Conservation (phyloP, 177 flowering plant species). For the Telopea speciosissima region DNA sequence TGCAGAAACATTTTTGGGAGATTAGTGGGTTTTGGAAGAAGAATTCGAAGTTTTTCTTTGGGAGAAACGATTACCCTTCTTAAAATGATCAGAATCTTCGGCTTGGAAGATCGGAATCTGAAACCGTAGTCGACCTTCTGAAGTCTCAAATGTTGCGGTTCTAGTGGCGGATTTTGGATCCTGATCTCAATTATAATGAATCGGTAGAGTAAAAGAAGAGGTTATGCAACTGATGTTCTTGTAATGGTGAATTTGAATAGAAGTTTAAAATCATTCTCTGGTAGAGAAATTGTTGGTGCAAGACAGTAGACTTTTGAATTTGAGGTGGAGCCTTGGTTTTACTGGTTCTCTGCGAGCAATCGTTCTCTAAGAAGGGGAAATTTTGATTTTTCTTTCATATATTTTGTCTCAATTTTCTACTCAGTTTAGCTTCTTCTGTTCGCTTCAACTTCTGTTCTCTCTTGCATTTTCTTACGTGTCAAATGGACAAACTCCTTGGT, state of each 20-base stretch:
- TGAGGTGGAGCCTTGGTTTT: neutral
- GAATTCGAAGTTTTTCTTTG: no score
- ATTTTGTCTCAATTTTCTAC: neutral
- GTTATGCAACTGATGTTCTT: constrained; percentile 5
- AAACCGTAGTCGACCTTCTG: constrained; percentile 2
- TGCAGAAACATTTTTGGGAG: constrained; percentile 12
- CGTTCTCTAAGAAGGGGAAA: constrained; percentile 1
- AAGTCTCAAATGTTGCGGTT: constrained; percentile 8
- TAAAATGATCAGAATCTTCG: neutral
- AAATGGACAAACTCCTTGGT: no score
- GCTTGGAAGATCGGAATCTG: constrained; percentile 12
- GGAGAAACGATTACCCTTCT: neutral
- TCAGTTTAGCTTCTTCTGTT: no score
- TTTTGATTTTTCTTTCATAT: neutral
- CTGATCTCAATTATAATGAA: constrained; percentile 5
- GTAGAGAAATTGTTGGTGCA: neutral
- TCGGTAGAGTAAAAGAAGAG: neutral
- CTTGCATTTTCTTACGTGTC: no score
- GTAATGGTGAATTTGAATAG: constrained; percentile 13
- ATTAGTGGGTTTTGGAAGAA: no score
- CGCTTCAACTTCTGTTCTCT: no score
- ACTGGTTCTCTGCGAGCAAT: neutral
- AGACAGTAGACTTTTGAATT: constrained; percentile 4
- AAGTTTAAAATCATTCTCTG: constrained; percentile 10
- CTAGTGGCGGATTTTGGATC: constrained; percentile 2